Evolutionary conservation across 441 rosid species (phyloP).

Genomic region (Pelargonium fulgidum): DNA sequence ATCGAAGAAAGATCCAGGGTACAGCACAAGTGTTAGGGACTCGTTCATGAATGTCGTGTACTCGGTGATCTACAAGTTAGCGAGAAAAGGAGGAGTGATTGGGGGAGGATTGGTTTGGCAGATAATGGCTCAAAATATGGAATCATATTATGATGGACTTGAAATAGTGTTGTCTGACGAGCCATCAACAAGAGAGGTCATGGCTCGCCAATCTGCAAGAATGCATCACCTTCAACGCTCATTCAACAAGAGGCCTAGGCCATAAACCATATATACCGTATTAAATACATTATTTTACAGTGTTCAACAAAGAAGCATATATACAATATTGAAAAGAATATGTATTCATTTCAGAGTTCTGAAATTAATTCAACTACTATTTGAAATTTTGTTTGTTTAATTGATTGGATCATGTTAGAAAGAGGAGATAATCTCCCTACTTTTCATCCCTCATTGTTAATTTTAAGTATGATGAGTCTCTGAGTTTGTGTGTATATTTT

Average conservation of each 20-base stretch:
- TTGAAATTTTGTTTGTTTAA: no score
- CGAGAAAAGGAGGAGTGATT: slow-evolving; percentile 28
- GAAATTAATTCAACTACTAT: no score
- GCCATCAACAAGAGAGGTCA: slow-evolving; percentile 22
- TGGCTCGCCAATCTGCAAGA: slow-evolving; percentile 25
- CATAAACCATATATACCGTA: no score
- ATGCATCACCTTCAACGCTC: slow-evolving; percentile 18
- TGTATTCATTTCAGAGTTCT: no score
- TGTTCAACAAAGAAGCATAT: no score
- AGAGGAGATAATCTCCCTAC: no score
- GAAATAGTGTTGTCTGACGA: slow-evolving; percentile 29
- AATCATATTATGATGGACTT: slow-evolving; percentile 32
- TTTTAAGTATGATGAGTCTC: no score
- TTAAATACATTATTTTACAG: no score
- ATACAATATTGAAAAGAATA: no score
- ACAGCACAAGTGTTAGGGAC: slow-evolving; percentile 22
- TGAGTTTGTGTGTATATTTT: no score
- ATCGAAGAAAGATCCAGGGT: slow-evolving; percentile 28
- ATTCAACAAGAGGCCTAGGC: background rate
- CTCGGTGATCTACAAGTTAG: slow-evolving; percentile 23
- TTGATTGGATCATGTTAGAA: no score
- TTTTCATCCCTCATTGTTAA: no score
- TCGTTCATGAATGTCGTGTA: slow-evolving; percentile 28
- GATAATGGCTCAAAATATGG: slow-evolving; percentile 32
- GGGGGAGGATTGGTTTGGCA: slow-evolving; percentile 46